Base-by-base conservation (phyloP, 768 basidiomycete species). In the Exidia glandulosa region DNA sequence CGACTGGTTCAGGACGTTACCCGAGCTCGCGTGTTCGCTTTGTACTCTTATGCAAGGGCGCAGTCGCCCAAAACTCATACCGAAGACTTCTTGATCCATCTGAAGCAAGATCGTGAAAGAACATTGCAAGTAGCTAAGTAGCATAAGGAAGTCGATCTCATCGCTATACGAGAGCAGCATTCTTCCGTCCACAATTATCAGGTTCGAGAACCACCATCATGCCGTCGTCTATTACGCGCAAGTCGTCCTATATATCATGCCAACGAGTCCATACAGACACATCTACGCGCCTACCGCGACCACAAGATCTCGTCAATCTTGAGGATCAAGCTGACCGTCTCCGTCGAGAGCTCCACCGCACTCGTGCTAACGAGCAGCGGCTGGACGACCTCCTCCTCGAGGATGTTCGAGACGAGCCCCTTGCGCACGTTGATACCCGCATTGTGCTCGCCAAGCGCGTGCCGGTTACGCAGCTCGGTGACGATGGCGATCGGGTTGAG, bases 361-460 rank as follows among this genome's bases (percentile, higher is more conserved):
- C 91, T 94, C 30, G 96, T 98, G 19, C 90, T 87, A 16, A 99
- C 96, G 55, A 98, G 76, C 60, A 99, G 76, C 32, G 94, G 96
- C 71, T 98, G 96, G 3, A 98, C 87, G 16, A 98, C 96, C 63
- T 96, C 92, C 72, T 99, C 96, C 71, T 97, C 95, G 32, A 95
- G 70, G 63, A 99, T 97, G 74, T 99, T 96, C 29, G 92, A 94
- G 66, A 99, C 95, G 66, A 95, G 78, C 13, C 96, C 95, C 92
- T 94, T 98, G 67, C 95, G 86, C 63, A 99, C 94, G 71, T 98
- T 99, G 74, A 99, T 98, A 32, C 96, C 96, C 30, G 96, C 94
- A 65, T 87, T 93, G 63, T 82, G 81, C 66, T 99, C 96, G 33
- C 96, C 96, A 9, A 93, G 78, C 2, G 96, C 94, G 73, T 99